These are phyloP conservation scores for Pelargonium fulgidum DNA, from an alignment of 441 rosid genomes.

Conservation along the genomic window DNA sequence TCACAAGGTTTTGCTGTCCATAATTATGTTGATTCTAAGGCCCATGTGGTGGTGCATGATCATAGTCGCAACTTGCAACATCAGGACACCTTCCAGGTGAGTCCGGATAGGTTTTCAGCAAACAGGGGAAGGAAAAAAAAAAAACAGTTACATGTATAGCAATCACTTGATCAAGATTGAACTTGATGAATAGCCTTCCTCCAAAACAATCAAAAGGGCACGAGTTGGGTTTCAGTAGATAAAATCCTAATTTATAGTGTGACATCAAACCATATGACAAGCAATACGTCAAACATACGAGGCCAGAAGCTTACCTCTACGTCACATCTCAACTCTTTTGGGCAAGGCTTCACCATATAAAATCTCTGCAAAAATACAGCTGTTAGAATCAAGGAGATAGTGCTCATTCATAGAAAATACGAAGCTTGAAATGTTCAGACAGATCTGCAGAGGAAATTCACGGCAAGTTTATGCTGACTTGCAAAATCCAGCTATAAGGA, in stretches of 20 bases:
- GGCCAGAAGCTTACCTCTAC: constrained; percentile 59
- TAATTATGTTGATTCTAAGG: too few relatives aligned
- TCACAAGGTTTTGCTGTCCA: too few relatives aligned
- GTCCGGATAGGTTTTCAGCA: too few relatives aligned
- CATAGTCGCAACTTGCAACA: too few relatives aligned
- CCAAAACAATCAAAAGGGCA: not conserved
- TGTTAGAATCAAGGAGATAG: constrained; percentile 19
- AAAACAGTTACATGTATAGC: not conserved
- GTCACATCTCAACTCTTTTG: constrained; percentile 85
- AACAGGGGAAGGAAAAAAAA: too few relatives aligned
- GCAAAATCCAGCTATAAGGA: not conserved
- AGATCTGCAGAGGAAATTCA: not conserved
- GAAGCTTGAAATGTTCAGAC: not conserved
- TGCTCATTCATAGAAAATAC: not conserved
- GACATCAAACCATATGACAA: not conserved
- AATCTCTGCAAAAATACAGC: constrained; percentile 53
- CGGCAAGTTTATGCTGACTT: not conserved
- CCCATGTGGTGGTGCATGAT: too few relatives aligned
- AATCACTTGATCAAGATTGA: not conserved
- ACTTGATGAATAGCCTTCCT: not conserved
- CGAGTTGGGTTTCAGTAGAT: not conserved
- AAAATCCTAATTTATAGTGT: not conserved
- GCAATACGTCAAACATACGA: not conserved
- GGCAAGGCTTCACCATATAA: constrained; percentile 85
- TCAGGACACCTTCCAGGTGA: too few relatives aligned